These are phyloP conservation scores for Oidiodendron maius DNA, from an alignment of 495 filamentous ascomycete genomes.

Conservation along the genomic window DNA sequence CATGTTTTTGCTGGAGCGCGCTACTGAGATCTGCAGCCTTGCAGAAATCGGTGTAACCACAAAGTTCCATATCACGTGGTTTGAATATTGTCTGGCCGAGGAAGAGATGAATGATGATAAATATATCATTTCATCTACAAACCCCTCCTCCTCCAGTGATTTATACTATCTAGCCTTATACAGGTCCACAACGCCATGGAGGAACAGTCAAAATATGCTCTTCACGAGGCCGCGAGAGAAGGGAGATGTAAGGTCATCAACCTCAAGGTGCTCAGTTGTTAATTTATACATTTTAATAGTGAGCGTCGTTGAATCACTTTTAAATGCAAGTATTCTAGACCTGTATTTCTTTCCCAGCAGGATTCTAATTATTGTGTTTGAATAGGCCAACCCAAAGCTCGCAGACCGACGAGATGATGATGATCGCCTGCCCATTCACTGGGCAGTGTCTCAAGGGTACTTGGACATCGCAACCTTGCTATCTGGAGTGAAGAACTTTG, in stretches of 20 bases:
- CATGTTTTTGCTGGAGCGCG: conserved; percentile 2
- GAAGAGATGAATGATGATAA: neutral
- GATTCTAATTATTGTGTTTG: conserved; percentile 23
- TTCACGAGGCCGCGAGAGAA: conserved; percentile 86
- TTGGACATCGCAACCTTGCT: conserved; percentile 70
- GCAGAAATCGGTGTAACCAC: neutral
- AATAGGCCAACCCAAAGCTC: conserved; percentile 73
- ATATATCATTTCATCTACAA: neutral
- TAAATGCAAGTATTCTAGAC: conserved; percentile 48
- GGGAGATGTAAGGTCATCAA: conserved; percentile 59
- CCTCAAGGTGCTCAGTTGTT: neutral
- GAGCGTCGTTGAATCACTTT: conserved; percentile 64
- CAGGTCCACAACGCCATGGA: conserved; percentile 8
- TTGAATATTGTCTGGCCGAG: neutral
- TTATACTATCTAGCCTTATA: neutral
- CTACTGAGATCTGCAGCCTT: conserved; percentile 1
- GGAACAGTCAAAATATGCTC: conserved; percentile 59
- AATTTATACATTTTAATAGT: conserved; percentile 34
- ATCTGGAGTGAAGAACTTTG: conserved; percentile 63
- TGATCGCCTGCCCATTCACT: conserved; percentile 88
- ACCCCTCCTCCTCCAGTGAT: neutral
- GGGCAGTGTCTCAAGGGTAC: conserved; percentile 84
- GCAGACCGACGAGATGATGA: conserved; percentile 75
- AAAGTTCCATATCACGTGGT: neutral
- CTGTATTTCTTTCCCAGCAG: conserved; percentile 1